Conservation (phyloP, 495 filamentous ascomycete genomes). For the Emericellopsis terricola region DNA sequence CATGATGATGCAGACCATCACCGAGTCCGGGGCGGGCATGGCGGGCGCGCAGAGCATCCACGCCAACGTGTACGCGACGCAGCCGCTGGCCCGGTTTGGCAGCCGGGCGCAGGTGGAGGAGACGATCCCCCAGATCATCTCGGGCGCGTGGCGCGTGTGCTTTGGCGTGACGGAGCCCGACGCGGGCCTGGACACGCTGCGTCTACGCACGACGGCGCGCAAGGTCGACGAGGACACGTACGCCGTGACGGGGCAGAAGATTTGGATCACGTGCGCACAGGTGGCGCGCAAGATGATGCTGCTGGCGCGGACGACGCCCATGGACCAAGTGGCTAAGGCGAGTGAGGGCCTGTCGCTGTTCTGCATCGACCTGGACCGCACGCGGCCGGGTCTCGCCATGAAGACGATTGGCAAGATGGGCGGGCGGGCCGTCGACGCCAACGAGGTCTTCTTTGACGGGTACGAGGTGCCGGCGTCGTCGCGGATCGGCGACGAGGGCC, state of each 20-base stretch:
- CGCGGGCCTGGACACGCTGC: slow-evolving; percentile 56
- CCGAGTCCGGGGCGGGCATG: slow-evolving; percentile 60
- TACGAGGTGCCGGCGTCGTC: slow-evolving; percentile 42
- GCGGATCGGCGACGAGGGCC: slow-evolving; percentile 48
- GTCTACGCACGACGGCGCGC: slow-evolving; percentile 40
- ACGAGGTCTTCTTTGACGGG: slow-evolving; percentile 69
- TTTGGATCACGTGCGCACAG: slow-evolving; percentile 69
- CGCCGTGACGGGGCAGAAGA: slow-evolving; percentile 55
- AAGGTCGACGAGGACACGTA: slow-evolving; percentile 34
- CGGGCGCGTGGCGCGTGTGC: slow-evolving; percentile 48
- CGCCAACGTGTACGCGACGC: slow-evolving; percentile 59
- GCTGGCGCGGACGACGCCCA: slow-evolving; percentile 52
- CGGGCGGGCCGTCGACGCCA: slow-evolving; percentile 59
- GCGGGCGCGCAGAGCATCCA: slow-evolving; percentile 63
- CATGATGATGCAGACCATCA: slow-evolving; percentile 73
- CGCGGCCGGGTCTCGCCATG: slow-evolving; percentile 38
- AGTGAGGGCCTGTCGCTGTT: slow-evolving; percentile 58
- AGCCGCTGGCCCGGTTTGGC: slow-evolving; percentile 56
- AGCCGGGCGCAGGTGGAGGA: slow-evolving; percentile 36
- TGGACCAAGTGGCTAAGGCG: slow-evolving; percentile 44
- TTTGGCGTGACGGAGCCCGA: slow-evolving; percentile 58
- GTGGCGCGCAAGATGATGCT: slow-evolving; percentile 64
- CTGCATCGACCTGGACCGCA: slow-evolving; percentile 52
- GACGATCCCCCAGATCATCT: slow-evolving; percentile 51
- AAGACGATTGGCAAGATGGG: slow-evolving; percentile 70